phyloP scores from a whole-genome alignment of 192 early-diverging fungal genomes.

The Chytriomyces sp. region DNA sequence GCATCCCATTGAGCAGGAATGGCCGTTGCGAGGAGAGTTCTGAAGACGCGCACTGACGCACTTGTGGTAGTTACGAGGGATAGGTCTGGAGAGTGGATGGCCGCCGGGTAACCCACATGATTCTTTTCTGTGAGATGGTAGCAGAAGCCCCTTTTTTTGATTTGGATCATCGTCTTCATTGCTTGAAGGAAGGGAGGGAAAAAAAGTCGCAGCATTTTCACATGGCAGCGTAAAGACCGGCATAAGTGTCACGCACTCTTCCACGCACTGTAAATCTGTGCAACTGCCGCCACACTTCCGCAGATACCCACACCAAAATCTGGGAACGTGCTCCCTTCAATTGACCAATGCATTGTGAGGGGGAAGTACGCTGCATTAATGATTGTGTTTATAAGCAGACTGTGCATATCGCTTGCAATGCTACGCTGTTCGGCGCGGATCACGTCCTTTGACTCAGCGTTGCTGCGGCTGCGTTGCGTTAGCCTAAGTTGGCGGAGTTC shows the following conservation, averaged over 20 bases:
- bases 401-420: conserved; percentile 67
- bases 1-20: too few relatives aligned
- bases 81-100: too few relatives aligned
- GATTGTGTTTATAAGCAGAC: conserved; percentile 70
- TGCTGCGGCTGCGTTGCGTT: background rate
- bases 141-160: too few relatives aligned
- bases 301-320: conserved; percentile 90
- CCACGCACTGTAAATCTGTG: conserved; percentile 84
- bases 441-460: conserved; percentile 17
- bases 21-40: too few relatives aligned
- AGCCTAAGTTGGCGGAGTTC: conserved; percentile 25
- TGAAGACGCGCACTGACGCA: too few relatives aligned
- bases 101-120: too few relatives aligned
- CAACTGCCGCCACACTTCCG: conserved; percentile 89
- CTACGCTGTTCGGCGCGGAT: conserved; percentile 44
- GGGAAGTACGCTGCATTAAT: conserved; percentile 95
- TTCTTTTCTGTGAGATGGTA: too few relatives aligned
- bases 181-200: background rate
- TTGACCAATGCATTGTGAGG: conserved; percentile 88
- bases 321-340: conserved; percentile 83
- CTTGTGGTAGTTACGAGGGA: too few relatives aligned
- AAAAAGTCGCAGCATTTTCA: background rate
- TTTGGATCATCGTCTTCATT: background rate
- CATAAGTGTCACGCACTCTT: too few relatives aligned
- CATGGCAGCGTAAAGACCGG: too few relatives aligned